These are phyloP conservation scores for Puccinia hordei DNA, from an alignment of 1,284 basidiomycete genomes.

Conservation along the genomic window DNA sequence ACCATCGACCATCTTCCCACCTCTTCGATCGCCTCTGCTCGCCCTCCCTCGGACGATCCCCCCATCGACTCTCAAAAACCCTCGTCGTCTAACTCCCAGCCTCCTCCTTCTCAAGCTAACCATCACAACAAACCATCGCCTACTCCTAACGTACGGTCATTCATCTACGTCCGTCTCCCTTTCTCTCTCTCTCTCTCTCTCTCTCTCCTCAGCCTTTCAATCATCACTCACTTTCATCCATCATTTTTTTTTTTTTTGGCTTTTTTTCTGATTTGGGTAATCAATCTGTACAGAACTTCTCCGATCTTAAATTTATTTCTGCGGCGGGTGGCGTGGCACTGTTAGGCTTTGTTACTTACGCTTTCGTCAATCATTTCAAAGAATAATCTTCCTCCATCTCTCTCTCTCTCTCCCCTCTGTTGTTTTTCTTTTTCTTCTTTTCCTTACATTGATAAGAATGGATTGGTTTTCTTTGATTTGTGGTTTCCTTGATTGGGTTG, in stretches of 20 bases:
- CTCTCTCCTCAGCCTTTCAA: neutral
- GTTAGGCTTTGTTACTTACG: slow-evolving; percentile 42
- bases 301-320: slow-evolving; percentile 15
- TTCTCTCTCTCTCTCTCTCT: neutral
- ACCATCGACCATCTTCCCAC: neutral
- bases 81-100: neutral
- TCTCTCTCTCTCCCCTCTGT: neutral
- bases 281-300: neutral
- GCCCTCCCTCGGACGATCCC: neutral
- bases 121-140: neutral
- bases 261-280: neutral
- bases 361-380: slow-evolving; percentile 37
- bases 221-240: neutral
- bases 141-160: neutral
- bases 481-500: neutral
- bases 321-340: slow-evolving; percentile 40
- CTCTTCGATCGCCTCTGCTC: neutral
- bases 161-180: slow-evolving; percentile 18
- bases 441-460: neutral
- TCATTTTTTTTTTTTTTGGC: neutral
- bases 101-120: neutral
- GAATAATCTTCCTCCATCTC: neutral
- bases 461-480: neutral
- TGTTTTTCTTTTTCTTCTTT: neutral
- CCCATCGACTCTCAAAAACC: neutral